Evolutionary conservation across 2,329 filamentous ascomycete genomes (phyloP), one percentile per base, ranked within the genome.

Genomic region (Aureobasidium melanogenum): DNA sequence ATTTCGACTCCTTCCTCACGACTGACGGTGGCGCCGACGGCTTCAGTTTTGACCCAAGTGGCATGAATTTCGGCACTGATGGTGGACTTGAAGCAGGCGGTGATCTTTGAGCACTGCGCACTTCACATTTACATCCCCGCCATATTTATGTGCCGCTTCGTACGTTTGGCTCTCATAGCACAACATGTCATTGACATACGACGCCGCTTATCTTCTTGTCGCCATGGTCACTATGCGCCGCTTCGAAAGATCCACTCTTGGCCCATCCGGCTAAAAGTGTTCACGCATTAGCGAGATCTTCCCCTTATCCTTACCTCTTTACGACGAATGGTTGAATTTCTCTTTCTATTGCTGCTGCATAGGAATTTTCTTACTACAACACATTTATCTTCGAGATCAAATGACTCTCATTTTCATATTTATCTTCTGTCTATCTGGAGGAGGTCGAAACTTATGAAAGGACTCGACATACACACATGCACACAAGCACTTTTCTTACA

Each of bases 1-100:
- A 87, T 71, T 87, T 87, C 70, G 84, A 87, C 69, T 83, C 81
- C 17, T 87, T 87, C 75, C 75, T 87, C 57, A 84, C 86, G 67
- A 83, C 80, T 30, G 75, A 74, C 43, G 76, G 77, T 41, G 81
- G 81, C 65, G 75, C 68, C 26, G 68, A 65, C 39, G 70, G 67
- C 10, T 72, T 77, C 43, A 66, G 63, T 9, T 74, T 75, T 62
- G 72, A 74, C 60, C 72, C 72, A 51, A 69, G 70, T 62, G 56
- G 56, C 30, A 69, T 71, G 58, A 68, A 67, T 8, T 77, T 77
- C 61, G 69, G 69, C 32, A 68, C 67, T 63, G 69, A 64, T 24
- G 58, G 51, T 28, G 63, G 61, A n/a, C 62, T 66, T 8, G 65
- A 64, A 50, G 65, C 65, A 38, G 63, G 65, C n/a, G 62, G 64